phyloP scores from a whole-genome alignment of 345 rosid genomes.

The Syzygium aromaticum region DNA sequence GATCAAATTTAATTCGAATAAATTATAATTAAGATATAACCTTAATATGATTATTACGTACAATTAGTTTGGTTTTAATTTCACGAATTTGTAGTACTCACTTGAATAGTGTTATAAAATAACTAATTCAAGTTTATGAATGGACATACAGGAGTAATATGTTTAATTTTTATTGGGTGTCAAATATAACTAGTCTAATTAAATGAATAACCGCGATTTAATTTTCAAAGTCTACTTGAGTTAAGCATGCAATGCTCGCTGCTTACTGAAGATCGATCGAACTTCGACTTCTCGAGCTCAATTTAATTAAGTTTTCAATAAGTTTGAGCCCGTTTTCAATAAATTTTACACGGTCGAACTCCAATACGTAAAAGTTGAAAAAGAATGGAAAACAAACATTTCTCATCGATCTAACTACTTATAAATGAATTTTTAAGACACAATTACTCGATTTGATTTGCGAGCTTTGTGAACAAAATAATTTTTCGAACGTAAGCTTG shows the following conservation, averaged over 20 bases:
- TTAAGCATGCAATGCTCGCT: neutral
- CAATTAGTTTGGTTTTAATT: neutral
- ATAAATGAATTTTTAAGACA: neutral
- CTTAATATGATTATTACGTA: neutral
- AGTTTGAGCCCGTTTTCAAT: too few species aligned
- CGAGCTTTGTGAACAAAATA: neutral
- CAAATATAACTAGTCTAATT: neutral
- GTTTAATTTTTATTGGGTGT: neutral
- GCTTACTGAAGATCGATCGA: neutral
- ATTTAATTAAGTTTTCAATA: too few species aligned
- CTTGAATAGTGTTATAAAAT: accelerated
- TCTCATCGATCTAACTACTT: neutral
- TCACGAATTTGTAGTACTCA: neutral
- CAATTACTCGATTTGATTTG: neutral
- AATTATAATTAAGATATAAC: neutral
- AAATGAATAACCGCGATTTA: neutral
- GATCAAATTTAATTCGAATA: neutral
- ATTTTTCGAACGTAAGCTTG: neutral
- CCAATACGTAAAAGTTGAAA: neutral
- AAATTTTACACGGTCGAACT: neutral
- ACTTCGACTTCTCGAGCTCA: too few species aligned
- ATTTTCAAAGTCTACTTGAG: neutral
- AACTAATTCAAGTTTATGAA: neutral
- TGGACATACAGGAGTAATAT: too few species aligned
- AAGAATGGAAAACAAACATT: neutral